Percentiles rank a stretch among this genome's conserved stretches.
Evolutionary conservation across 208 protist genomes (phyloP).

Genomic region (Trypanosoma melophagium): DNA sequence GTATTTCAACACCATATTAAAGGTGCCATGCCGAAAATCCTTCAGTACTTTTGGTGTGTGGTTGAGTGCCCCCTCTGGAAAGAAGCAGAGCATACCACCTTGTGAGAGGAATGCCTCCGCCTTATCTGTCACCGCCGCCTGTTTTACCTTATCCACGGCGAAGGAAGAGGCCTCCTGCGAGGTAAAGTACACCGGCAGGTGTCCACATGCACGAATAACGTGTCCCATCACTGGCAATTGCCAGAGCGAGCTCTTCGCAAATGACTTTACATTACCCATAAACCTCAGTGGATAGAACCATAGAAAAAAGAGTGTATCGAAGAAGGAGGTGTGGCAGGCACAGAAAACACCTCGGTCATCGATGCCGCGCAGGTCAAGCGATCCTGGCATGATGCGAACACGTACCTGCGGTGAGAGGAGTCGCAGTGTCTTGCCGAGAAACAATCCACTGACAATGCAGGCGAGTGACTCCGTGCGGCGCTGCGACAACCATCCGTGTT

Average conservation of each 20-base stretch:
- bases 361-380: slow-evolving; percentile 52
- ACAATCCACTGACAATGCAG: slow-evolving; percentile 38
- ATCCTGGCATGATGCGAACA: slow-evolving; percentile 58
- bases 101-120: slow-evolving; percentile 59
- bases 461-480: slow-evolving; percentile 35
- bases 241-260: slow-evolving; percentile 70
- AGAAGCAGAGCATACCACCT: slow-evolving; percentile 76
- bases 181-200: slow-evolving; percentile 86
- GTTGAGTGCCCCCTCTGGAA: slow-evolving; percentile 85
- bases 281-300: slow-evolving; percentile 51
- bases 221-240: slow-evolving; percentile 74
- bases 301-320: slow-evolving; percentile 77
- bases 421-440: slow-evolving; percentile 51
- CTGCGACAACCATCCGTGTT: slow-evolving; percentile 34
- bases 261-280: slow-evolving; percentile 61
- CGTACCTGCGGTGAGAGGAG: slow-evolving; percentile 60
- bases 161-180: slow-evolving; percentile 52
- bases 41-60: slow-evolving; percentile 72
- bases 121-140: slow-evolving; percentile 55
- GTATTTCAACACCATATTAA: slow-evolving; percentile 67
- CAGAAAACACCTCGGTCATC: slow-evolving; percentile 57
- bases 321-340: slow-evolving; percentile 86
- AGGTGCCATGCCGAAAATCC: slow-evolving; percentile 83
- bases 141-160: slow-evolving; percentile 79
- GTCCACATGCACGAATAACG: slow-evolving; percentile 66